These are phyloP conservation scores for Globisporangium paroecandrum DNA, from an alignment of 352 stramenopile genomes.

Conservation along the genomic window DNA sequence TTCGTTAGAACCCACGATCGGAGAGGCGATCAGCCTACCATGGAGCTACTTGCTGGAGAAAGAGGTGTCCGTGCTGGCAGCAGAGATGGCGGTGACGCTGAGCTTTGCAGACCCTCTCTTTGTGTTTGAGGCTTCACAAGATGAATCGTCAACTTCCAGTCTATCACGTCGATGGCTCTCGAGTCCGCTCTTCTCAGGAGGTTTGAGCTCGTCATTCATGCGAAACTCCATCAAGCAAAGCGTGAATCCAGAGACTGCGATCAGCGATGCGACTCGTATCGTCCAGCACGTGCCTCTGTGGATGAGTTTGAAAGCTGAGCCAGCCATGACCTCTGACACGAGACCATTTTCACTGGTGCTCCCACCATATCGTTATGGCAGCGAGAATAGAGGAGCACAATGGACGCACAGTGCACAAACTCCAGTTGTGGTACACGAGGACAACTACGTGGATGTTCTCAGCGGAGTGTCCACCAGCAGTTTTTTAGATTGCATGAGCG, in stretches of 20 bases:
- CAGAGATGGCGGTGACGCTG: conserved; percentile 57
- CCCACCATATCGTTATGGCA: conserved; percentile 15
- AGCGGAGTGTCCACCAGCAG: conserved; percentile 7
- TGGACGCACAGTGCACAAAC: neutral
- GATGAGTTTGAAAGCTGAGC: neutral
- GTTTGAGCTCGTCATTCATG: conserved; percentile 19
- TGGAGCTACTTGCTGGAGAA: conserved; percentile 68
- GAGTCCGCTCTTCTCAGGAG: conserved; percentile 30
- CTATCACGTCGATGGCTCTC: conserved; percentile 19
- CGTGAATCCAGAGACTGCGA: neutral
- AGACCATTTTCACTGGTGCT: conserved; percentile 37
- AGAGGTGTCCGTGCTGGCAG: conserved; percentile 45
- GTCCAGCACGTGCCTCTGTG: conserved; percentile 35
- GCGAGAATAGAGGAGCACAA: neutral
- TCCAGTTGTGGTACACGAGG: neutral
- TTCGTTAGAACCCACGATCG: conserved; percentile 11
- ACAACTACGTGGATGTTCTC: conserved; percentile 30
- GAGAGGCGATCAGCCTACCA: conserved; percentile 33
- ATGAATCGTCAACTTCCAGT: neutral
- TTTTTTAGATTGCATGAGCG: conserved; percentile 22
- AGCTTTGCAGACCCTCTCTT: conserved; percentile 39
- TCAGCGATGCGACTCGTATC: conserved; percentile 10
- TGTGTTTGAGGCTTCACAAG: neutral
- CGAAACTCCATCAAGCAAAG: conserved; percentile 9
- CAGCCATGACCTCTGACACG: conserved; percentile 3